These are phyloP conservation scores for Lenwebbia sp. DNA, from an alignment of 345 rosid genomes.

Conservation along the genomic window DNA sequence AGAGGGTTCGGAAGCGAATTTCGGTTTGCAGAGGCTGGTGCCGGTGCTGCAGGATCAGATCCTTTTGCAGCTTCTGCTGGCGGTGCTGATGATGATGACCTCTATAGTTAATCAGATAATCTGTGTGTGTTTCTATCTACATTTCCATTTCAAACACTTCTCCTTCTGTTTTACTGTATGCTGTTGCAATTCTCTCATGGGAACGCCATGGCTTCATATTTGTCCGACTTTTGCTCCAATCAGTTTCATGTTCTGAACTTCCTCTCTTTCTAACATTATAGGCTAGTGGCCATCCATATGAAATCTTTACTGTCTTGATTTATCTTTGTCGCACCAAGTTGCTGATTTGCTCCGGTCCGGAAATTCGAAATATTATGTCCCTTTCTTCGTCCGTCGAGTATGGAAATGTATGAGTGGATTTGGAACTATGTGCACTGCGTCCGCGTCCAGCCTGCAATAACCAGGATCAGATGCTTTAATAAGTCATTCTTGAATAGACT, in stretches of 20 bases:
- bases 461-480: too few relatives aligned
- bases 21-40: slow-evolving; percentile 46
- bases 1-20: slow-evolving; percentile 85
- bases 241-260: neutral
- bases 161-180: neutral
- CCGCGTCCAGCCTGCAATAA: neutral
- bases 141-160: neutral
- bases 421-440: neutral
- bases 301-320: neutral
- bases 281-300: neutral
- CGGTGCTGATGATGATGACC: slow-evolving; percentile 74
- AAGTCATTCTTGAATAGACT: neutral
- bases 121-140: neutral
- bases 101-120: slow-evolving; percentile 25
- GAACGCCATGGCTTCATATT: neutral
- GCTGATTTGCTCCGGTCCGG: too few relatives aligned
- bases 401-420: neutral
- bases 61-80: slow-evolving; percentile 69
- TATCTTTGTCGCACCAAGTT: neutral
- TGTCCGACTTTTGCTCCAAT: neutral
- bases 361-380: too few relatives aligned
- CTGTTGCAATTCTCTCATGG: neutral
- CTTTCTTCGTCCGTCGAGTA: neutral
- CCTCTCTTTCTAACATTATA: neutral
- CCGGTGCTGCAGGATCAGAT: slow-evolving; percentile 36